These are phyloP conservation scores for Hydrangea macrophylla DNA, from an alignment of 148 eudicot species.

Conservation along the genomic window DNA sequence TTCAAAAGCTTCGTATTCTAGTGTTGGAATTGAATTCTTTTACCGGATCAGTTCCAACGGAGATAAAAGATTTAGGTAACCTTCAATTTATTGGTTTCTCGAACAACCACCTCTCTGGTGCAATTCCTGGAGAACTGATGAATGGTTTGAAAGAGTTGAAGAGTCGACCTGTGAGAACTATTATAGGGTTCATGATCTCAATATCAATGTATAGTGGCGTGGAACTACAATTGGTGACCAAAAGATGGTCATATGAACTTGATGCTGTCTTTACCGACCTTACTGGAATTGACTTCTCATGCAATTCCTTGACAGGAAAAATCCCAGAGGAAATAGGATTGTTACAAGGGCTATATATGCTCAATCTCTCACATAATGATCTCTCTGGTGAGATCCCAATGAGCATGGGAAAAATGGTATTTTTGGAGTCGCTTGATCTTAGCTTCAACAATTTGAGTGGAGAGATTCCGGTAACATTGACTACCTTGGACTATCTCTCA, in stretches of 20 bases:
- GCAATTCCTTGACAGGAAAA: background rate
- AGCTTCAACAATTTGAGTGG: background rate
- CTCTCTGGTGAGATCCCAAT: constrained; percentile 2
- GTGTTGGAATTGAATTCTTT: background rate
- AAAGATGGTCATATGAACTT: background rate
- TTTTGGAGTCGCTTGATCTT: background rate
- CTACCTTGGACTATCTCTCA: background rate
- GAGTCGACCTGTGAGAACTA: background rate
- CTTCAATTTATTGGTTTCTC: constrained; percentile 1
- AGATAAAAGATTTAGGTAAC: background rate
- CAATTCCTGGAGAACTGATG: background rate
- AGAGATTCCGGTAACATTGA: background rate
- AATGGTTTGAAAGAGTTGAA: background rate
- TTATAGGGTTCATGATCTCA: background rate
- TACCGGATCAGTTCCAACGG: background rate
- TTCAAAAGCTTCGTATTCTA: background rate
- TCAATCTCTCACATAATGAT: background rate
- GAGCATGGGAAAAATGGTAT: background rate
- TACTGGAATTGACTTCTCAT: background rate
- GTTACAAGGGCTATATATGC: background rate
- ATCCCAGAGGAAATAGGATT: background rate
- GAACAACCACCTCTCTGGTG: background rate
- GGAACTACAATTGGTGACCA: background rate
- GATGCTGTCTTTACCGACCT: background rate
- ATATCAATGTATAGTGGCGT: background rate